Percentiles rank a stretch among this genome's conserved stretches.
phyloP scores from a whole-genome alignment of 108 stramenopile species.

The Nitzschia palea region DNA sequence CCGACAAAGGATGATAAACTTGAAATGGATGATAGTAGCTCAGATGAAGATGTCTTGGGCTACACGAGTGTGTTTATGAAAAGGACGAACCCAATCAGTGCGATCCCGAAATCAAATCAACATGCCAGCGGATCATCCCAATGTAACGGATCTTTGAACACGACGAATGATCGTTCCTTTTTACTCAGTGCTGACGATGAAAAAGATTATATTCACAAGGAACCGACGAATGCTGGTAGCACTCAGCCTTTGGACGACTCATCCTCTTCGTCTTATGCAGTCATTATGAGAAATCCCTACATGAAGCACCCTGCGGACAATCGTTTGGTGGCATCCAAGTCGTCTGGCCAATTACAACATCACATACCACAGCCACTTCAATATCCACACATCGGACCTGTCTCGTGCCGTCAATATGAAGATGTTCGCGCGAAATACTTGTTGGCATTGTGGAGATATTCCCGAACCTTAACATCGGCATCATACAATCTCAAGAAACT shows the following conservation, averaged over 20 bases:
- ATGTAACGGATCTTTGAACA: no score
- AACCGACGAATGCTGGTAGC: no score
- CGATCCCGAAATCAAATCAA: no score
- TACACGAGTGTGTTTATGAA: background rate
- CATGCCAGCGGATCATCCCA: no score
- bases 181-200: no score
- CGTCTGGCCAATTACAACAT: background rate
- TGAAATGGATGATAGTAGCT: background rate
- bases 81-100: background rate
- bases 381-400: background rate
- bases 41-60: background rate
- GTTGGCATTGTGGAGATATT: slow-evolving; percentile 27
- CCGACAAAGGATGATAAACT: background rate
- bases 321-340: background rate
- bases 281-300: background rate
- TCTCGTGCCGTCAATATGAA: background rate
- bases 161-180: no score
- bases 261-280: background rate
- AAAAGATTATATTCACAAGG: no score
- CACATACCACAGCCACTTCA: background rate
- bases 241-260: background rate
- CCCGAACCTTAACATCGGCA: slow-evolving; percentile 10
- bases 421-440: slow-evolving; percentile 21
- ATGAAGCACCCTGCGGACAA: background rate
- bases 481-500: slow-evolving; percentile 26